A percentile compares a stretch with the other conserved stretches of the same genome.
These are phyloP conservation scores for Trametes elegans DNA, from an alignment of 768 basidiomycete genomes.

Conservation along the genomic window DNA sequence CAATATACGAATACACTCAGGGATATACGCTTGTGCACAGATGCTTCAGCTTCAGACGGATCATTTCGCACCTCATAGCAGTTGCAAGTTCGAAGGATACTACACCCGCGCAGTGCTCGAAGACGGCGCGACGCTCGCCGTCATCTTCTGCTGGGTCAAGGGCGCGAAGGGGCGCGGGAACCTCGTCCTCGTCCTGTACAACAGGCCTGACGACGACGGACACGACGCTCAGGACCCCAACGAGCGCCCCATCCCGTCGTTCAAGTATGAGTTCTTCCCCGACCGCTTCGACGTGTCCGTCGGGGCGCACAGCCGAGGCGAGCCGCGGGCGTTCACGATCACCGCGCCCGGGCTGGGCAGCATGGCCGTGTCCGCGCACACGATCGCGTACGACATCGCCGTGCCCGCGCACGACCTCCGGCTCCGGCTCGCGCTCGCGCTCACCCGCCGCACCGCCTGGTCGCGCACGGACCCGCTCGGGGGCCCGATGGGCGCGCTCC, in stretches of 20 bases:
- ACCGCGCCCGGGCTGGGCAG: conserved; percentile 19
- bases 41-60: conserved; percentile 9
- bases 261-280: conserved; percentile 26
- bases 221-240: not conserved
- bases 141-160: conserved; percentile 30
- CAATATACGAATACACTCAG: no score
- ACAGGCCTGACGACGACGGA: not conserved
- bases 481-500: conserved; percentile 27
- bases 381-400: conserved; percentile 19
- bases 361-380: conserved; percentile 15
- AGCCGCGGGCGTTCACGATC: conserved; percentile 16
- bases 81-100: conserved; percentile 26
- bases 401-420: conserved; percentile 12
- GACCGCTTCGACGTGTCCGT: conserved; percentile 10
- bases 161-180: conserved; percentile 20
- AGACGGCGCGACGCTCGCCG: conserved; percentile 23
- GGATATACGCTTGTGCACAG: no score
- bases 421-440: conserved; percentile 14
- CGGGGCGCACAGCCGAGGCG: not conserved
- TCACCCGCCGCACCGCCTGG: conserved; percentile 21
- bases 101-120: conserved; percentile 25
- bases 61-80: conserved; percentile 25
- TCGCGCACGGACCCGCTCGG: conserved; percentile 7
- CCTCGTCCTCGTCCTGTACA: conserved; percentile 24
- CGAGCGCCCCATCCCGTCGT: not conserved